Conservation (phyloP, 2,329 filamentous ascomycete species). For the Colletotrichum sp. region DNA sequence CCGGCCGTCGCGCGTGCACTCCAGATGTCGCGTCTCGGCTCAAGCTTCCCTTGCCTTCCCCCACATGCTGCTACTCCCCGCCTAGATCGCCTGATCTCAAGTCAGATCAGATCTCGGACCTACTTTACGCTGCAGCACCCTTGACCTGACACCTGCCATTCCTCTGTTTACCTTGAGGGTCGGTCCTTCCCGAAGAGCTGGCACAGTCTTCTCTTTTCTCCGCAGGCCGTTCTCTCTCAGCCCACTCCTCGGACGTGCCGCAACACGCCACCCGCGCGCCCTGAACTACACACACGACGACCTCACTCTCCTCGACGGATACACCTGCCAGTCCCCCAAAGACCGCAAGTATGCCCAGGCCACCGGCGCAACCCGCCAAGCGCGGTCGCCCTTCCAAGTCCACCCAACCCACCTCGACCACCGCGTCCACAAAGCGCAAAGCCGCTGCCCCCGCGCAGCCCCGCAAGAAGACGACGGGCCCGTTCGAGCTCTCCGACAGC, state of each 20-base stretch:
- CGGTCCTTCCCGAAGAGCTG: neutral
- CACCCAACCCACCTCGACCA: neutral
- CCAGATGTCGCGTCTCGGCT: constrained; percentile 4
- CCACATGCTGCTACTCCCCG: constrained; percentile 11
- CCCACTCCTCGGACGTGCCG: neutral
- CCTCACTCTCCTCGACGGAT: neutral
- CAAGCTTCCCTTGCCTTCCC: neutral
- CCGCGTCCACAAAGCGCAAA: constrained; percentile 4
- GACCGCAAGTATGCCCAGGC: constrained; percentile 39
- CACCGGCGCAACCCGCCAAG: constrained; percentile 33
- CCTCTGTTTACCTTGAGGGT: neutral
- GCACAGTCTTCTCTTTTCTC: neutral
- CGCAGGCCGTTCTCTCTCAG: neutral
- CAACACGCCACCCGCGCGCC: neutral
- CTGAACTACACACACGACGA: neutral
- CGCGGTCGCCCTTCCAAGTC: constrained; percentile 39
- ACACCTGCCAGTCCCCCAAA: neutral
- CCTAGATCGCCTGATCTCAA: constrained; percentile 17
- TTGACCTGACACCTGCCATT: constrained; percentile 2
- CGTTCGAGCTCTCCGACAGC: constrained; percentile 40
- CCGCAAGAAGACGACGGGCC: constrained; percentile 25
- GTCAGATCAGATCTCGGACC: constrained; percentile 14
- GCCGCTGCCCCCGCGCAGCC: constrained; percentile 32
- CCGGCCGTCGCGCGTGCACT: neutral
- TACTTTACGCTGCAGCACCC: neutral